Conservation (phyloP, 2,329 filamentous ascomycete species). For the Aspergillus persii region DNA sequence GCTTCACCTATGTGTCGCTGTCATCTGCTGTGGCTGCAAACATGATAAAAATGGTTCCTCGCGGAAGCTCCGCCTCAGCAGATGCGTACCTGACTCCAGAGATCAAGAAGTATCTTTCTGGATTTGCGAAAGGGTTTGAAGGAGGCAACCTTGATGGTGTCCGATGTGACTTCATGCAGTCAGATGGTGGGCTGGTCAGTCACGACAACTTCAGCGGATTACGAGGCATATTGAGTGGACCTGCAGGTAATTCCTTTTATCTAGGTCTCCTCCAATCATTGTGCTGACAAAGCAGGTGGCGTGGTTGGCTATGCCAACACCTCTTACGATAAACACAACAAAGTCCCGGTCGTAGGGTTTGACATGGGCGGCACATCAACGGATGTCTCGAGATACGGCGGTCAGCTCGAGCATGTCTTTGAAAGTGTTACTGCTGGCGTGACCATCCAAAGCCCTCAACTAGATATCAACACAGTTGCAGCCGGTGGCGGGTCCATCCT, state of each 20-base stretch:
- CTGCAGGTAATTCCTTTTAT: slow-evolving; percentile 69
- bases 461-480: slow-evolving; percentile 51
- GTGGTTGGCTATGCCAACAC: slow-evolving; percentile 90
- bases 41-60: slow-evolving; percentile 73
- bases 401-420: slow-evolving; percentile 85
- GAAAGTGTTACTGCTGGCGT: neutral
- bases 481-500: slow-evolving; percentile 69
- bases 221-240: neutral
- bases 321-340: slow-evolving; percentile 75
- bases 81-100: slow-evolving; percentile 49
- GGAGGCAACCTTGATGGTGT: neutral
- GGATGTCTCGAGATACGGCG: slow-evolving; percentile 82
- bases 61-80: slow-evolving; percentile 70
- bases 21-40: slow-evolving; percentile 59
- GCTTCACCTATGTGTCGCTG: slow-evolving; percentile 67
- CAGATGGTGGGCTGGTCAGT: neutral
- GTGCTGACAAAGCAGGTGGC: slow-evolving; percentile 62
- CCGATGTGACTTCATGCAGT: neutral
- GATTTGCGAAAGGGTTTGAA: neutral
- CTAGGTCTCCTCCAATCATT: slow-evolving; percentile 22
- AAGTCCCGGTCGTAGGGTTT: slow-evolving; percentile 82
- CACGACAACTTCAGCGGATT: neutral
- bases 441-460: neutral
- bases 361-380: slow-evolving; percentile 93
- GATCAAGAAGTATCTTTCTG: neutral